phyloP scores from a whole-genome alignment of 495 filamentous ascomycete species.

The Xylaria castorea region DNA sequence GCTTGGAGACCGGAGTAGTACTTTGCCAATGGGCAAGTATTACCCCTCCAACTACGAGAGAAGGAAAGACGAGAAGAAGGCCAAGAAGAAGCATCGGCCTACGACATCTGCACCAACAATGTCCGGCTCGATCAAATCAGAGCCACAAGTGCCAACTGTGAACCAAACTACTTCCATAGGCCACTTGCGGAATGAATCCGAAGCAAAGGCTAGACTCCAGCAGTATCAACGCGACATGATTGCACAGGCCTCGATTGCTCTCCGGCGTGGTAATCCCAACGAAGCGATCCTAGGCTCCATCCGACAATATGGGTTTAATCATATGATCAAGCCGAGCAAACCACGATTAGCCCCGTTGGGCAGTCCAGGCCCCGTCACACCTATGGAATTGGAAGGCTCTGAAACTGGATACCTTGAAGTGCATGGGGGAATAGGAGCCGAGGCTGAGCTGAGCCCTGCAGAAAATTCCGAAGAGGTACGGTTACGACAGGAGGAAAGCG shows the following conservation, averaged over 20 bases:
- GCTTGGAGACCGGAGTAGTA: slow-evolving; percentile 43
- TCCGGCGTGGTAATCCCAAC: slow-evolving; percentile 47
- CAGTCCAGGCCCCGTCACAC: slow-evolving; percentile 81
- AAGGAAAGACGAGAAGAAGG: slow-evolving; percentile 41
- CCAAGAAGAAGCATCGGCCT: slow-evolving; percentile 27
- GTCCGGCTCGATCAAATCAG: slow-evolving; percentile 34
- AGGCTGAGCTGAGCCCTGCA: slow-evolving; percentile 34
- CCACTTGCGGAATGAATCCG: slow-evolving; percentile 48
- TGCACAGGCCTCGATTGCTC: slow-evolving; percentile 56
- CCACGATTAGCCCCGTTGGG: slow-evolving; percentile 71
- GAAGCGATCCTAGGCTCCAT: slow-evolving; percentile 35
- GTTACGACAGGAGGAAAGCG: slow-evolving; percentile 34
- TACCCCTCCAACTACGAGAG: slow-evolving; percentile 60
- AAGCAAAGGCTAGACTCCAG: slow-evolving; percentile 56
- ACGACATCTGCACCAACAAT: slow-evolving; percentile 31
- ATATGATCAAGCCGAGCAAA: slow-evolving; percentile 58
- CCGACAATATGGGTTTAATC: slow-evolving; percentile 41
- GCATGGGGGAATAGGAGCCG: slow-evolving; percentile 23
- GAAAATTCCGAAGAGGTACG: slow-evolving; percentile 34
- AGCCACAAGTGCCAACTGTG: slow-evolving; percentile 41
- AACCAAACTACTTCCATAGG: slow-evolving; percentile 28
- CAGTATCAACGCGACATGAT: slow-evolving; percentile 70
- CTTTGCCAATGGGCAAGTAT: slow-evolving; percentile 60
- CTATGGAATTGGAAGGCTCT: slow-evolving; percentile 68
- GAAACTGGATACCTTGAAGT: slow-evolving; percentile 37